Percentiles rank a stretch among this genome's conserved stretches.
Evolutionary conservation across 495 filamentous ascomycete genomes (phyloP).

Genomic region (Xylaria curta): DNA sequence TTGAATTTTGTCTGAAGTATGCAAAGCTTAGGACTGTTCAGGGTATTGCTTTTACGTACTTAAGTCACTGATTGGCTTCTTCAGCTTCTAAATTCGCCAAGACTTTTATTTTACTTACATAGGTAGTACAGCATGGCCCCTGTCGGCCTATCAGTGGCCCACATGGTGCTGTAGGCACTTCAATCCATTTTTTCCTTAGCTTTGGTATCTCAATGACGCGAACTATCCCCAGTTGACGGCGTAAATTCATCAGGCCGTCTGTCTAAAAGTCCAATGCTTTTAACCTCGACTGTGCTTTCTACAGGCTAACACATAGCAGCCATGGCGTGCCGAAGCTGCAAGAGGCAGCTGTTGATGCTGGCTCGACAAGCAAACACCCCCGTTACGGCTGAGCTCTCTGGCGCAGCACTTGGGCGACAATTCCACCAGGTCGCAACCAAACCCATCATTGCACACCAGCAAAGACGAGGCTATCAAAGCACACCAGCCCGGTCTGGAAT

Average conservation of each 20-base stretch:
- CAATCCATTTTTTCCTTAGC: constrained; percentile 3
- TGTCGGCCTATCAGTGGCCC: neutral
- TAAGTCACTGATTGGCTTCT: neutral
- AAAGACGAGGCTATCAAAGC: constrained; percentile 33
- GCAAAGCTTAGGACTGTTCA: neutral
- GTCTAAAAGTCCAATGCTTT: constrained; percentile 1
- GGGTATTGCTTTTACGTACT: neutral
- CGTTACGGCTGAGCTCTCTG: constrained; percentile 32
- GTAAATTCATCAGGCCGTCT: constrained; percentile 5
- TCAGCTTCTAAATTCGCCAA: neutral
- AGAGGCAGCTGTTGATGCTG: constrained; percentile 37
- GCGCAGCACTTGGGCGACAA: constrained; percentile 25
- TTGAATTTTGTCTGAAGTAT: neutral
- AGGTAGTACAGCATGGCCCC: neutral
- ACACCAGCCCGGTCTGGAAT: constrained; percentile 31
- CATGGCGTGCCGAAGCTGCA: constrained; percentile 46
- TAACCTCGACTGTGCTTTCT: neutral
- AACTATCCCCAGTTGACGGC: constrained; percentile 6
- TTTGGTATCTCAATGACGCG: constrained; percentile 24
- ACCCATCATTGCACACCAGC: constrained; percentile 19
- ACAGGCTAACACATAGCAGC: neutral
- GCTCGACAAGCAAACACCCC: constrained; percentile 34
- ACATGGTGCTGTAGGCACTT: neutral
- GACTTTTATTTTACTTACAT: constrained; percentile 13
- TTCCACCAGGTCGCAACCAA: constrained; percentile 18